phyloP scores from a whole-genome alignment of 2,329 filamentous ascomycete genomes.

The Biscogniauxia marginata region DNA sequence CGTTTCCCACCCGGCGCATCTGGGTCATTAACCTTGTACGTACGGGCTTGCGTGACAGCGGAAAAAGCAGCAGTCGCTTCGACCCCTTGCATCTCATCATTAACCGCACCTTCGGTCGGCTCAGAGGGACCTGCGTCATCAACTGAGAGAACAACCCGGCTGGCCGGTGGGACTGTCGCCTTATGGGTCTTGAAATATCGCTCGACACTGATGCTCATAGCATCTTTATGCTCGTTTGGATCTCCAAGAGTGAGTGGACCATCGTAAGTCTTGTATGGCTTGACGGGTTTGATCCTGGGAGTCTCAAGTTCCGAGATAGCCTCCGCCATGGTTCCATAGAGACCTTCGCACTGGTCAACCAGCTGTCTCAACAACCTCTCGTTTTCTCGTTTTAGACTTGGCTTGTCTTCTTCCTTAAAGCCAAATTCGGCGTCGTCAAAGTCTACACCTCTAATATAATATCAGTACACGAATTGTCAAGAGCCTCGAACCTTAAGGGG shows the following conservation, averaged over 20 bases:
- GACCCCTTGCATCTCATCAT: conserved; percentile 48
- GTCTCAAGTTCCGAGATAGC: conserved; percentile 77
- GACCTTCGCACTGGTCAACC: conserved; percentile 66
- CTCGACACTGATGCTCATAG: conserved; percentile 82
- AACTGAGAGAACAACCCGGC: conserved; percentile 63
- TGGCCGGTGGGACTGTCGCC: conserved; percentile 72
- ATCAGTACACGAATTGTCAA: conserved; percentile 11
- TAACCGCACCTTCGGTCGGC: conserved; percentile 48
- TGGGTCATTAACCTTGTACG: conserved; percentile 78
- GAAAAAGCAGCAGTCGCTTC: conserved; percentile 54
- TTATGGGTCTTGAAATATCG: conserved; percentile 85
- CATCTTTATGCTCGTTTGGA: conserved; percentile 67
- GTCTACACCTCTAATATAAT: conserved; percentile 68
- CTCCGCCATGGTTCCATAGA: conserved; percentile 81
- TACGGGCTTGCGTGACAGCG: conserved; percentile 71
- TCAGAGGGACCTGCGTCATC: conserved; percentile 46
- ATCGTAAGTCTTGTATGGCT: conserved; percentile 75
- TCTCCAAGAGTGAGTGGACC: conserved; percentile 80
- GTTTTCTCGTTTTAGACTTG: conserved; percentile 69
- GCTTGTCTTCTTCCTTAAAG: conserved; percentile 88
- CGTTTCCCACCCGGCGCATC: conserved; percentile 73
- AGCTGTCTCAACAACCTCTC: conserved; percentile 67
- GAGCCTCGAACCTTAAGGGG: neutral
- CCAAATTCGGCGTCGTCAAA: conserved; percentile 91
- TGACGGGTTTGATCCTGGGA: conserved; percentile 73